A percentile compares a stretch with the other conserved stretches of the same genome.
These are phyloP conservation scores for Wickerhamiella parazyma DNA, from an alignment of 805 yeast species.

Conservation along the genomic window DNA sequence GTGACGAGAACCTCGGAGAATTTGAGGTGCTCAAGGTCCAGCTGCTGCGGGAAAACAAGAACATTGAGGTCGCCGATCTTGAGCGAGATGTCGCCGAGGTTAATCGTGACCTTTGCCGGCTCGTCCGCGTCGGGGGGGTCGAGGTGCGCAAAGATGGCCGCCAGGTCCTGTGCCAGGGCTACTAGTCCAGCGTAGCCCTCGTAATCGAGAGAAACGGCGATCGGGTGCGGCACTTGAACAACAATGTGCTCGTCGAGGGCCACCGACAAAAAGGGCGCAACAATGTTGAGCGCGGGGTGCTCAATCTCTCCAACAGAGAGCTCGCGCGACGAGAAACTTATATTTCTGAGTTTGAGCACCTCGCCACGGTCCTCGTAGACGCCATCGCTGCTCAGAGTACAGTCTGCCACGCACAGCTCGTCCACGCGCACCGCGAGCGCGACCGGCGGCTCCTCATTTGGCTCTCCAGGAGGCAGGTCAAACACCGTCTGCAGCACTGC, in stretches of 20 bases:
- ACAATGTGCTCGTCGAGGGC: not conserved
- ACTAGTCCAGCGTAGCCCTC: not conserved
- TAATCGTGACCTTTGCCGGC: slow-evolving; percentile 12
- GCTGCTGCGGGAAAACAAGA: slow-evolving; percentile 13
- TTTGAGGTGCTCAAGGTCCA: slow-evolving; percentile 5
- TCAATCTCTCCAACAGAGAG: slow-evolving; percentile 1
- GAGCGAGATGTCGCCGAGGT: slow-evolving; percentile 16
- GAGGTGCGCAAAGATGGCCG: not conserved
- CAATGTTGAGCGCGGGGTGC: slow-evolving; percentile 11
- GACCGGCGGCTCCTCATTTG: too few species aligned
- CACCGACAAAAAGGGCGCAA: slow-evolving; percentile 11
- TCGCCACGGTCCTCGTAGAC: not conserved
- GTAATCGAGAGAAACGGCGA: not conserved
- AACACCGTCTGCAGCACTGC: slow-evolving; percentile 8
- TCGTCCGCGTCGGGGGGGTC: slow-evolving; percentile 13
- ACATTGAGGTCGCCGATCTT: slow-evolving; percentile 13
- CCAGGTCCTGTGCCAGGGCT: not conserved
- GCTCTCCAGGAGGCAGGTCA: too few species aligned
- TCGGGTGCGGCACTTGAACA: slow-evolving; percentile 4
- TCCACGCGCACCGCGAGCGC: not conserved
- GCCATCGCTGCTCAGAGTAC: slow-evolving; percentile 2
- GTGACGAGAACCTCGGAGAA: slow-evolving; percentile 14
- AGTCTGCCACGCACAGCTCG: not conserved
- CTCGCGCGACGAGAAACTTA: not conserved
- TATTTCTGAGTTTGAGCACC: not conserved